These are phyloP conservation scores for Eucalyptus globulus DNA, from an alignment of 345 rosid species.

Conservation along the genomic window DNA sequence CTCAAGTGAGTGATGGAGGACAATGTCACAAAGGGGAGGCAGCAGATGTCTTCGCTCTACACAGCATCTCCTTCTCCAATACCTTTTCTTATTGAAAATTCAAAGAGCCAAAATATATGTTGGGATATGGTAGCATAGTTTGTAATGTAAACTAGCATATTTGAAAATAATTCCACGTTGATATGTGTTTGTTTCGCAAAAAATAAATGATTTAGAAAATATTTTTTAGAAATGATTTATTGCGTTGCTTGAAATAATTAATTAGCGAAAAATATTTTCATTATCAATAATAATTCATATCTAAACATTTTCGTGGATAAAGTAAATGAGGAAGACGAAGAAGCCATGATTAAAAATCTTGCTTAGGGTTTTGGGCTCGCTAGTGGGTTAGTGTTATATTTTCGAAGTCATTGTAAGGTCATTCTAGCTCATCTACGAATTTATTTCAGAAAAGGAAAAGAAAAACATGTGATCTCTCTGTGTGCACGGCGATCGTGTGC, in stretches of 20 bases:
- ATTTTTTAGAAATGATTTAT: background rate
- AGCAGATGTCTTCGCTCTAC: background rate
- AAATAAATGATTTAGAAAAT: background rate
- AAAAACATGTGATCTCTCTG: background rate
- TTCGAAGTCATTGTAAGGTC: background rate
- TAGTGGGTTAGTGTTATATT: background rate
- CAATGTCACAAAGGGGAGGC: background rate
- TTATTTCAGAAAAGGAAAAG: background rate
- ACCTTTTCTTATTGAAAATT: background rate
- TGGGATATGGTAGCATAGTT: background rate
- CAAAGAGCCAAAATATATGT: background rate
- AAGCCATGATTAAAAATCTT: background rate
- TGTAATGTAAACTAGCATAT: background rate
- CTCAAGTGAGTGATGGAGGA: background rate
- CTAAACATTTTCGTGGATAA: background rate
- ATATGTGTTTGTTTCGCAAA: accelerated
- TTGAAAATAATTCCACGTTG: accelerated
- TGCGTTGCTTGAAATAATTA: too few relatives aligned
- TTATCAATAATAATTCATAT: background rate
- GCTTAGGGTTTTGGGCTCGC: background rate
- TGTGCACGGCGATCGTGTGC: background rate
- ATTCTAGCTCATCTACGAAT: background rate
- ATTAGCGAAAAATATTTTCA: background rate
- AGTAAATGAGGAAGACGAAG: background rate
- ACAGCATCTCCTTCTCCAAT: background rate